phyloP scores from a whole-genome alignment of 371 early-diverging fungal genomes.

The Mucor ambiguus region DNA sequence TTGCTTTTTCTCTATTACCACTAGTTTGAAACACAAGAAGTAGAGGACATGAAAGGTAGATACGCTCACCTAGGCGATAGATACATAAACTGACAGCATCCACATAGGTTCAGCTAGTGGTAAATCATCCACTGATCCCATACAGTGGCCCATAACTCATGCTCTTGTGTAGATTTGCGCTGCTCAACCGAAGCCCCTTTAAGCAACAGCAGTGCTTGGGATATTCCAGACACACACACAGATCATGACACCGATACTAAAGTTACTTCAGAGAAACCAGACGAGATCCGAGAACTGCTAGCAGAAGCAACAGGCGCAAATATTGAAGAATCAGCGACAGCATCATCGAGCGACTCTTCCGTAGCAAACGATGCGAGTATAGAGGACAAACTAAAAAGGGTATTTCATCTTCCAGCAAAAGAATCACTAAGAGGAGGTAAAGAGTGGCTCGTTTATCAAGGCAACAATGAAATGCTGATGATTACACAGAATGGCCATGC shows the following conservation, averaged over 20 bases:
- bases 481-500: slow-evolving; percentile 67
- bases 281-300: slow-evolving; percentile 32
- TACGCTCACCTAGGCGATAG: neutral
- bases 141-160: neutral
- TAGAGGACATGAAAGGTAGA: slow-evolving; percentile 22
- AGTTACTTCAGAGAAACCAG: slow-evolving; percentile 15
- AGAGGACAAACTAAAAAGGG: slow-evolving; percentile 60
- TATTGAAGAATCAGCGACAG: slow-evolving; percentile 17
- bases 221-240: slow-evolving; percentile 14
- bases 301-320: slow-evolving; percentile 45
- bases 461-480: neutral
- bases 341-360: neutral
- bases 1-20: slow-evolving; percentile 35
- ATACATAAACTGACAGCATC: neutral
- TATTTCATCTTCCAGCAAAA: slow-evolving; percentile 59
- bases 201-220: slow-evolving; percentile 15
- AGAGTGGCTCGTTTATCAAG: neutral
- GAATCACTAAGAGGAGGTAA: slow-evolving; percentile 63
- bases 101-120: slow-evolving; percentile 16
- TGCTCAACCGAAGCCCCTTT: slow-evolving; percentile 13
- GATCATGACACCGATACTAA: neutral
- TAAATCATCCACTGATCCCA: slow-evolving; percentile 2
- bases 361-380: slow-evolving; percentile 20
- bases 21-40: slow-evolving; percentile 31
- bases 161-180: slow-evolving; percentile 13